phyloP scores from a whole-genome alignment of 2,329 filamentous ascomycete genomes.

The Fusarium xylarioides region DNA sequence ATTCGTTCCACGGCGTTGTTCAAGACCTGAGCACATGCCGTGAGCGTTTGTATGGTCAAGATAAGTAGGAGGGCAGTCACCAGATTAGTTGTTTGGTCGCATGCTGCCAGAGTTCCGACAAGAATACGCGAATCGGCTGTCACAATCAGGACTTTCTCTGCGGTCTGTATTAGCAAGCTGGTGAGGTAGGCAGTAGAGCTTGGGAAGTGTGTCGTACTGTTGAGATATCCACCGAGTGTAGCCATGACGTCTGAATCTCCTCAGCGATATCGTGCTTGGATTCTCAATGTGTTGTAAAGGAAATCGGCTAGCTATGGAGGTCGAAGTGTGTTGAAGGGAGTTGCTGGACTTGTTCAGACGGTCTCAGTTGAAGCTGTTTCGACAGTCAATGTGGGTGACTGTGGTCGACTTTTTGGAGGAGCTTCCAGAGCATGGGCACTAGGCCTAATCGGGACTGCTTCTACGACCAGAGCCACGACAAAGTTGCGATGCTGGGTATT shows the following conservation, averaged over 20 bases:
- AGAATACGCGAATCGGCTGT: conserved; percentile 92
- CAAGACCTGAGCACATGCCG: conserved; percentile 67
- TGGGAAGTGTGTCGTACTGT: conserved; percentile 48
- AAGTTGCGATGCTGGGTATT: not conserved
- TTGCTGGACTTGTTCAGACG: not conserved
- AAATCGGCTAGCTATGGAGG: not conserved
- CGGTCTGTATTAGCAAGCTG: conserved; percentile 3
- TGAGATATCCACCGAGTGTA: conserved; percentile 56
- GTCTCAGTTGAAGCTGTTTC: conserved; percentile 17
- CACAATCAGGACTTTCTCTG: conserved; percentile 91
- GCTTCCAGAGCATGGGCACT: conserved; percentile 28
- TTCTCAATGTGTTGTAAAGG: not conserved
- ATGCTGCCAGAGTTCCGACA: conserved; percentile 82
- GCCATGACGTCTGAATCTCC: conserved; percentile 48
- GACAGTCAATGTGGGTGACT: conserved; percentile 17
- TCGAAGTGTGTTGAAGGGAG: not conserved
- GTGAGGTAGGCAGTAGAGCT: conserved; percentile 1
- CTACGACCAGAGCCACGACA: not conserved
- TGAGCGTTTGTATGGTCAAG: conserved; percentile 23
- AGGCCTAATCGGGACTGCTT: conserved; percentile 29
- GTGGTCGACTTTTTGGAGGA: conserved; percentile 42
- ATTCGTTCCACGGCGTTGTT: conserved; percentile 86
- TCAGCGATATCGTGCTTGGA: not conserved
- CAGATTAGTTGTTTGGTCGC: conserved; percentile 92
- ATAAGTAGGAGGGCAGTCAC: conserved; percentile 50